Evolutionary conservation across 257 asterid genomes (phyloP).

Genomic region (Solanum ahanhuiri): DNA sequence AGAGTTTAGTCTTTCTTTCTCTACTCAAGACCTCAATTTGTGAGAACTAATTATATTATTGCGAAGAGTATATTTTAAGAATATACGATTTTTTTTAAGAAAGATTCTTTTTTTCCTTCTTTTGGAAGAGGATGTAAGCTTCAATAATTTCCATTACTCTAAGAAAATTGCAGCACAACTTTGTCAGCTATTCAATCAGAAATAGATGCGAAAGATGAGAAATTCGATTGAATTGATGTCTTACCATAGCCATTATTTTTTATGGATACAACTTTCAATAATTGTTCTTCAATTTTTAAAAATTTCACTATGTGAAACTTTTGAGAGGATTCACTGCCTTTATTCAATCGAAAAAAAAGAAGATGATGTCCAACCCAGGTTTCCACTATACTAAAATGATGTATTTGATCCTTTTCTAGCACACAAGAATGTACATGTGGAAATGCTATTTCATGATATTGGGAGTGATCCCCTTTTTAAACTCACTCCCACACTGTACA

Average conservation of each 20-base stretch:
- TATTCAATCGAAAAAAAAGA: not conserved
- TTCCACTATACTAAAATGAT: not conserved
- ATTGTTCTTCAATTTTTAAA: not conserved
- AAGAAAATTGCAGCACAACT: not conserved
- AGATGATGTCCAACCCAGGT: not conserved
- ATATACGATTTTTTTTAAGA: not conserved
- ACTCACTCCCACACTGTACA: not conserved
- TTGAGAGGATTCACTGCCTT: not conserved
- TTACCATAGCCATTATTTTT: not conserved
- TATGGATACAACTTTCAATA: not conserved
- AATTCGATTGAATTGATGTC: not conserved
- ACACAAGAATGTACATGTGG: not conserved
- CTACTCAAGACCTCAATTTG: not conserved
- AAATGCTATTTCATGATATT: not conserved
- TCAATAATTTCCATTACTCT: not conserved
- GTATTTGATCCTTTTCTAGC: not conserved
- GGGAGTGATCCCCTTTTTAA: not conserved
- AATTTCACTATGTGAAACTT: not conserved
- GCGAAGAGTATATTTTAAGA: not conserved
- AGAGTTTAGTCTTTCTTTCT: not conserved
- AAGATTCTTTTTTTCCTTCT: too few relatives aligned
- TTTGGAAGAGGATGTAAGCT: not conserved
- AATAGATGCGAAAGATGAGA: not conserved
- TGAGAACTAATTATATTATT: not conserved
- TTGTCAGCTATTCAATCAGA: not conserved